These are phyloP conservation scores for Cutaneotrichosporon cyanovorans DNA, from an alignment of 1,284 basidiomycete species.

Conservation along the genomic window DNA sequence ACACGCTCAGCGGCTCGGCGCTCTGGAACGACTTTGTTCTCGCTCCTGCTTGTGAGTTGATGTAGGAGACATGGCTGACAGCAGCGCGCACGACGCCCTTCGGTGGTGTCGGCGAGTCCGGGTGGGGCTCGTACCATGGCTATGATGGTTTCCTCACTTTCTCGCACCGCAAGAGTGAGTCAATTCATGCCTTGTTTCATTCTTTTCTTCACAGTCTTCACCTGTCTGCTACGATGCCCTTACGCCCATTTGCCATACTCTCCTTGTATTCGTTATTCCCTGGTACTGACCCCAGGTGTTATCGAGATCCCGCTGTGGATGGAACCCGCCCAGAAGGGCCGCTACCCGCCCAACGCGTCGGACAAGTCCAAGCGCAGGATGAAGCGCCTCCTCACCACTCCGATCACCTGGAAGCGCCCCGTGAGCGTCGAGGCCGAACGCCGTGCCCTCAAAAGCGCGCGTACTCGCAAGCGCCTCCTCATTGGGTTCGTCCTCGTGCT, in stretches of 20 bases:
- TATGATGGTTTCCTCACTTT: conserved; percentile 42
- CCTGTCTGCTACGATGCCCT: too few relatives aligned
- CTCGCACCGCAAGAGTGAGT: conserved; percentile 32
- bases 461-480: conserved; percentile 9
- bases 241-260: too few relatives aligned
- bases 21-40: conserved; percentile 44
- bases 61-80: background rate
- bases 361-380: conserved; percentile 18
- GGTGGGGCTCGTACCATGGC: conserved; percentile 45
- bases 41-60: conserved; percentile 25
- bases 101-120: conserved; percentile 44
- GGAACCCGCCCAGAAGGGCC: conserved; percentile 18
- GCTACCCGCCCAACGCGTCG: conserved; percentile 35
- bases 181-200: too few relatives aligned
- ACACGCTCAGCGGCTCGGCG: conserved; percentile 38
- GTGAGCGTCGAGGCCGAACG: conserved; percentile 35
- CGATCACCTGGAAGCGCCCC: conserved; percentile 28
- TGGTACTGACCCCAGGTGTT: conserved; percentile 18
- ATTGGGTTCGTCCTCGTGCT: conserved; percentile 10
- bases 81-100: conserved; percentile 39
- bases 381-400: conserved; percentile 22
- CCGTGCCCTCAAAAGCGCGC: conserved; percentile 4
- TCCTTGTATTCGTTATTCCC: conserved; percentile 4
- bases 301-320: conserved; percentile 31
- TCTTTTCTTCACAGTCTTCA: background rate